Evolutionary conservation across 345 rosid species (phyloP).

Genomic region (Eucalyptus camaldulensis): DNA sequence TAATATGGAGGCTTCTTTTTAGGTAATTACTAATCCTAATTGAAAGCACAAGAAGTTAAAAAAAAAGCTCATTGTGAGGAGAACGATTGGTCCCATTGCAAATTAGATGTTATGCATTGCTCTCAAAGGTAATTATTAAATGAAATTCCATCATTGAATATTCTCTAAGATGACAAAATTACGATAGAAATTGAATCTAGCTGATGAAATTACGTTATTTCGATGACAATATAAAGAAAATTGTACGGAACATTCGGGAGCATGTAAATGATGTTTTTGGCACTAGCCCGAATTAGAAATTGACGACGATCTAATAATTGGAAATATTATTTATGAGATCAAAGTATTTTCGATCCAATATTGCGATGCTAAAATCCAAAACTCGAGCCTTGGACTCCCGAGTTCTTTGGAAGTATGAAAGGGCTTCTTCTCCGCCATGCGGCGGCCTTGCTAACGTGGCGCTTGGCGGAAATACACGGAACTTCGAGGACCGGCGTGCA

Average conservation of each 20-base stretch:
- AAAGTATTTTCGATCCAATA: neutral
- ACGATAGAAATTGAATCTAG: accelerated
- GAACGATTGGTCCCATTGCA: neutral
- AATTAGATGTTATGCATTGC: too few species aligned
- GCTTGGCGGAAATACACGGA: neutral
- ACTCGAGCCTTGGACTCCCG: neutral
- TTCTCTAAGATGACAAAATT: accelerated
- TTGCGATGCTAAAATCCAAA: neutral
- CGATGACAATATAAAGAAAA: neutral
- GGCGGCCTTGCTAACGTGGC: neutral
- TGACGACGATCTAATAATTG: neutral
- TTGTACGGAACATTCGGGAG: accelerated
- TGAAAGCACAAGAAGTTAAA: neutral
- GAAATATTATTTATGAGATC: neutral
- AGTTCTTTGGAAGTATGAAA: neutral
- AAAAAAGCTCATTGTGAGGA: neutral
- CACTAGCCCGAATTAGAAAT: neutral
- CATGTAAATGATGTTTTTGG: accelerated
- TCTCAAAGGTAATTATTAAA: neutral
- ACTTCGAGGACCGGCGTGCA: neutral
- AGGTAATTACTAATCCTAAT: neutral
- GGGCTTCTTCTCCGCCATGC: neutral
- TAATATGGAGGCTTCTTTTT: neutral
- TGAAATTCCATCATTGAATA: neutral
- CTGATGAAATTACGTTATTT: accelerated